Conservation (phyloP, 2,329 filamentous ascomycete species). For the Talaromyces verruculosus region DNA sequence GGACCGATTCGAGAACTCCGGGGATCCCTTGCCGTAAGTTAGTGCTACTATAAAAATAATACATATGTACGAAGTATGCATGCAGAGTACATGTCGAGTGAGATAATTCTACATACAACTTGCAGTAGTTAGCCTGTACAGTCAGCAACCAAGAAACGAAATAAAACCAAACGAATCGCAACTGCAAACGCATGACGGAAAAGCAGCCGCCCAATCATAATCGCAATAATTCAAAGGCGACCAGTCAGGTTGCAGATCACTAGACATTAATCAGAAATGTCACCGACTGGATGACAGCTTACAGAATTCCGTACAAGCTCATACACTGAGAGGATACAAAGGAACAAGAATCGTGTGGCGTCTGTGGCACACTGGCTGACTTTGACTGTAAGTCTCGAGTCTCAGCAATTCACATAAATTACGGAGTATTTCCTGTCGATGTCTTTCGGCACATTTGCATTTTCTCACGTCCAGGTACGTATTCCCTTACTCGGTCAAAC, state of each 20-base stretch:
- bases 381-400: not conserved
- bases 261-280: constrained; percentile 7
- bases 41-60: constrained; percentile 10
- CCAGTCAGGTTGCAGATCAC: constrained; percentile 16
- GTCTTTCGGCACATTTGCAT: not conserved
- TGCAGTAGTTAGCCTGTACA: not conserved
- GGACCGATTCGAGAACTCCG: constrained; percentile 22
- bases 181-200: not conserved
- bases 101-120: constrained; percentile 3
- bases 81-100: not conserved
- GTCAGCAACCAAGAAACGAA: not conserved
- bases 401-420: not conserved
- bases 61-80: not conserved
- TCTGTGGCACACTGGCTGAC: not conserved
- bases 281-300: not conserved
- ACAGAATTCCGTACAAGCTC: not conserved
- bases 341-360: not conserved
- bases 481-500: not conserved
- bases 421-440: not conserved
- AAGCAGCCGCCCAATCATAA: constrained; percentile 10
- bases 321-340: not conserved
- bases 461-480: not conserved
- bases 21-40: constrained; percentile 18
- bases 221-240: constrained; percentile 17
- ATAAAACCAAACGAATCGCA: not conserved